Conservation (phyloP, 345 rosid species). For the Rubroshorea leprosula region DNA sequence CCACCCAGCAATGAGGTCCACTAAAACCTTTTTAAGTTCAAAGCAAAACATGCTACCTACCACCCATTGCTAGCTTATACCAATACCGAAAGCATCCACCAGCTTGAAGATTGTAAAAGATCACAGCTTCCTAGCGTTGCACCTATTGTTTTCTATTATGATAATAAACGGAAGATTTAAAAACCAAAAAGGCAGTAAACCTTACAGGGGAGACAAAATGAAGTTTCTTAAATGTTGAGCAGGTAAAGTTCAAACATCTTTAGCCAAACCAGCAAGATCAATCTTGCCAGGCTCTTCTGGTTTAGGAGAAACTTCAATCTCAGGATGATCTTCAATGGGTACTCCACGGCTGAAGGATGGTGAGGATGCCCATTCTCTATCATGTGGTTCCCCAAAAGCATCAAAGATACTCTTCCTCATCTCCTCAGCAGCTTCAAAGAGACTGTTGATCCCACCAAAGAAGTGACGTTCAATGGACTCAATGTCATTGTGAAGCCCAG, state of each 20-base stretch:
- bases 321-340: conserved; percentile 43
- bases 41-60: no score
- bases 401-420: conserved; percentile 57
- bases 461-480: conserved; percentile 55
- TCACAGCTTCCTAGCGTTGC: no score
- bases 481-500: conserved; percentile 66
- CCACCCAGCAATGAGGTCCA: no score
- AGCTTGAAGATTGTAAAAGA: no score
- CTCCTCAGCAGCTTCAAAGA: conserved; percentile 71
- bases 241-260: conserved; percentile 50
- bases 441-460: conserved; percentile 46
- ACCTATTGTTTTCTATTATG: no score
- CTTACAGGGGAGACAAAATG: no score
- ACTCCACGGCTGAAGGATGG: conserved; percentile 34
- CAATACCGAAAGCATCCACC: no score
- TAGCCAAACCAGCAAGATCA: conserved; percentile 59
- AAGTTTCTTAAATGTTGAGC: no score
- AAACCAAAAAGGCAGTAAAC: no score
- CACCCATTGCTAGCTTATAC: no score
- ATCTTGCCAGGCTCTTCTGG: conserved; percentile 23
- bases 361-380: conserved; percentile 26
- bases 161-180: no score
- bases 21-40: no score
- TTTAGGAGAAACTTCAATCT: conserved; percentile 28
- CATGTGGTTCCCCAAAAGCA: conserved; percentile 34